Evolutionary conservation across 768 basidiomycete species (phyloP).

Genomic region (Tephrocybe rancida): DNA sequence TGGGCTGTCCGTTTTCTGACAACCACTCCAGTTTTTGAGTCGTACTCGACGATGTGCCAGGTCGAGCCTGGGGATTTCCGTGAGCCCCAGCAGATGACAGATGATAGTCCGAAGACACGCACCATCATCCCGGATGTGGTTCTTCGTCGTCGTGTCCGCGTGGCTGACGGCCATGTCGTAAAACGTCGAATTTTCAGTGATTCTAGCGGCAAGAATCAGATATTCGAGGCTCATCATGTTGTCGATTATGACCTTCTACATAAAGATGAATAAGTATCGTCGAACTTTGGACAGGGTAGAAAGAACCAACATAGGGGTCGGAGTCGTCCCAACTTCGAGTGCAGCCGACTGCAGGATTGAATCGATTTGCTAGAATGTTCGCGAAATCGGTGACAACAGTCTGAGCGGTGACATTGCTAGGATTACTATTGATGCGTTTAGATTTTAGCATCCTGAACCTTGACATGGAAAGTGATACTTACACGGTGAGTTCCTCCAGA

Average conservation of each 20-base stretch:
- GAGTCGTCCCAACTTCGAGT: constrained; percentile 69
- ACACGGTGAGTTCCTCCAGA: constrained; percentile 62
- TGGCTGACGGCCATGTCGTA: constrained; percentile 63
- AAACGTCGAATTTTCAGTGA: constrained; percentile 63
- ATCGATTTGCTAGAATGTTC: constrained; percentile 55
- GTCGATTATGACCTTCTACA: constrained; percentile 66
- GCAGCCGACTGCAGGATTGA: constrained; percentile 61
- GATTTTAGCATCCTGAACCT: not conserved
- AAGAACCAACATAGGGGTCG: constrained; percentile 50
- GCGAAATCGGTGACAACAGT: constrained; percentile 62
- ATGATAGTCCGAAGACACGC: constrained; percentile 12
- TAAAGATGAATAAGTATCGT: not conserved
- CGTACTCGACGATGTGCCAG: constrained; percentile 70
- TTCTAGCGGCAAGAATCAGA: constrained; percentile 55
- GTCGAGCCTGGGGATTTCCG: constrained; percentile 39
- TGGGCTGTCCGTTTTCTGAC: constrained; percentile 59
- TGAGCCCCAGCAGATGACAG: not conserved
- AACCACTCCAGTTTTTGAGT: constrained; percentile 63
- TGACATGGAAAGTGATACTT: constrained; percentile 22
- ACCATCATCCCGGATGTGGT: constrained; percentile 71
- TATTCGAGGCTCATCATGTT: constrained; percentile 83
- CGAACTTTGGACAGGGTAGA: not conserved
- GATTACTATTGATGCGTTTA: constrained; percentile 42
- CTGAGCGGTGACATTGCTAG: constrained; percentile 56
- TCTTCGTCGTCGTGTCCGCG: constrained; percentile 65